Base-by-base conservation (phyloP, 1,284 basidiomycete genomes). In the Sporisorium iseilematis-ciliati region DNA sequence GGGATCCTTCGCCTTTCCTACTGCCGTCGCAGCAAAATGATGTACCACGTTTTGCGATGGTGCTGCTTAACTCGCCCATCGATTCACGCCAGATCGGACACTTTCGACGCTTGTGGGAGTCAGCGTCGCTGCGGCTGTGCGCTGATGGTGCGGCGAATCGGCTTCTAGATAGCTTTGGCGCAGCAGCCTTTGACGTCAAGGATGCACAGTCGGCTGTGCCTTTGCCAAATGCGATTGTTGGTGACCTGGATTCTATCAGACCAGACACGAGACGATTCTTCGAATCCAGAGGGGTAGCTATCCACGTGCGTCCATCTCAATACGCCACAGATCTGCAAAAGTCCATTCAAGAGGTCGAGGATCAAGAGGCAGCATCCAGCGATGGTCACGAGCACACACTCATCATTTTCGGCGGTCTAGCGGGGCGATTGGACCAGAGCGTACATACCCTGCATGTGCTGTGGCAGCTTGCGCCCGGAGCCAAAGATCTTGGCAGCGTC, bases 141-240 rank as follows among this genome's bases (percentile, higher is more conserved):
- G 96, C 96, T 0, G 96, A 98, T 82, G 96, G 96, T 18, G 96
- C 95, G 46, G 93, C 93, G 2, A 99, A 99, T 85, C 89, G 93
- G 21, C 87, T 98, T 23, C 89, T 91, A 76, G 93, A 96, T 80
- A 79, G 88, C 16, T 86, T 92, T 65, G 69, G 67, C 38, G 72
- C 80, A n/a, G 82, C 81, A 11, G 77, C 59, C 7, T 77, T 73
- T 48, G 69, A 52, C 18, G 45, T 14, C 12, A 52, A 57, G 18
- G 26, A 53, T 41, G 48, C 33, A 11, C 25, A 33, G 7, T 20
- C 57, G 6, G 41, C 55, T 40, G 50, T 68, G 7, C 52, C 48
- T 42, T 31, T 64, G n/a, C 96, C 96, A 0, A 89, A 96, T 82
- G 86, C 95, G 33, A 92, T 99, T 84, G 94, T 94, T 84, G 96